Evolutionary conservation across 2,329 filamentous ascomycete species (phyloP).

Genomic region (Sporothrix protearum): DNA sequence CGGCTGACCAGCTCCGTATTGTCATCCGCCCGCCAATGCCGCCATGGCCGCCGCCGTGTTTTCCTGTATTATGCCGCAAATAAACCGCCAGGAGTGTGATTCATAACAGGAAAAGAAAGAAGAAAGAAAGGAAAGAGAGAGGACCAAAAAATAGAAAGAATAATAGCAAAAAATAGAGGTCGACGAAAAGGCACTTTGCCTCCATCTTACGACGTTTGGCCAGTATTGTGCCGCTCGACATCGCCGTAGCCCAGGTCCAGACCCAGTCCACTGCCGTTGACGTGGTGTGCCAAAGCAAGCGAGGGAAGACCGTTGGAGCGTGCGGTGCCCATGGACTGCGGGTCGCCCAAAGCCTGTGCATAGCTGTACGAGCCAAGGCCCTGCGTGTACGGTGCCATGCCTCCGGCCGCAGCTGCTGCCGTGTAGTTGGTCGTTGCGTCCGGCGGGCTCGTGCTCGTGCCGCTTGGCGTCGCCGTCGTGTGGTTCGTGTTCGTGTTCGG

Average conservation of each 20-base stretch:
- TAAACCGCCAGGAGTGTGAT: not conserved
- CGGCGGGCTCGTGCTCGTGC: constrained; percentile 24
- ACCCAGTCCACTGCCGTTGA: constrained; percentile 21
- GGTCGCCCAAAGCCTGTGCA: constrained; percentile 21
- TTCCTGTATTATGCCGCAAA: not conserved
- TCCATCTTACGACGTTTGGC: constrained; percentile 11
- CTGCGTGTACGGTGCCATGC: constrained; percentile 21
- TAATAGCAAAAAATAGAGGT: not conserved
- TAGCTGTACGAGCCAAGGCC: constrained; percentile 25
- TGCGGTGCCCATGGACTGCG: constrained; percentile 6
- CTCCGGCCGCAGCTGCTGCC: constrained; percentile 15
- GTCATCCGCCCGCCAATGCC: not conserved
- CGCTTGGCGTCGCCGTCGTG: constrained; percentile 22
- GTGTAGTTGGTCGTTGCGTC: constrained; percentile 26
- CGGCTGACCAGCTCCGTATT: not conserved
- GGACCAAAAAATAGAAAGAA: no score
- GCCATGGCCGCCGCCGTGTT: not conserved
- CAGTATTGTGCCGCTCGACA: constrained; percentile 20
- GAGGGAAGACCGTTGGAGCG: constrained; percentile 17
- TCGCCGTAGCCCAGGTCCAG: constrained; percentile 23
- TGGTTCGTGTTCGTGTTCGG: constrained; percentile 26
- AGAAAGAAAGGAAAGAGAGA: not conserved
- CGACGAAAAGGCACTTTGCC: no score
- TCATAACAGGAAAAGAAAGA: no score
- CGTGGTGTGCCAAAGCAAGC: constrained; percentile 20